Evolutionary conservation across 305 asterid genomes (phyloP).

Genomic region (Andrographis paniculata): DNA sequence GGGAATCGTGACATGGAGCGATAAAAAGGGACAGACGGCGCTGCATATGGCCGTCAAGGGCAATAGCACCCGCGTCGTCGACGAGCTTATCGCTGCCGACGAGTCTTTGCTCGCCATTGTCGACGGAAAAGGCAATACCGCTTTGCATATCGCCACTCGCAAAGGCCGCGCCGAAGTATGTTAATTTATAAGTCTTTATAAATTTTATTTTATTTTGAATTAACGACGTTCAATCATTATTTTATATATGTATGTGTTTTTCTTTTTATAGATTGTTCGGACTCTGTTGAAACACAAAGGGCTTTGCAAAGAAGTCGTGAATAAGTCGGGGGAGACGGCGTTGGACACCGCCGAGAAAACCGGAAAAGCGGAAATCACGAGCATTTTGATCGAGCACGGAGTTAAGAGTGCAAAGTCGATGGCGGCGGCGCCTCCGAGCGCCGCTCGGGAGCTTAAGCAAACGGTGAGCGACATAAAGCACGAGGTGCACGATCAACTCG

Average conservation of each 20-base stretch:
- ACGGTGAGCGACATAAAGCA: conserved; percentile 78
- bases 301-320: conserved; percentile 47
- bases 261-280: conserved; percentile 39
- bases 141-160: conserved; percentile 62
- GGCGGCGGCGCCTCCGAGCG: conserved; percentile 28
- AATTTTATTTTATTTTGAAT: too few relatives aligned
- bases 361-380: conserved; percentile 29
- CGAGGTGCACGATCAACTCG: conserved; percentile 64
- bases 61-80: conserved; percentile 35
- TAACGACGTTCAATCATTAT: neutral
- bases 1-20: conserved; percentile 46
- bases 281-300: conserved; percentile 38
- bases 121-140: conserved; percentile 58
- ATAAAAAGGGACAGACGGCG: conserved; percentile 81
- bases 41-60: conserved; percentile 88
- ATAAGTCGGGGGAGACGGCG: conserved; percentile 68
- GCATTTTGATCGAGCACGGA: conserved; percentile 41
- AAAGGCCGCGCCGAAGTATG: conserved; percentile 60
- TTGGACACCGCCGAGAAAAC: conserved; percentile 59
- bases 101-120: conserved; percentile 28
- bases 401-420: conserved; percentile 38
- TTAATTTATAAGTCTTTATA: neutral
- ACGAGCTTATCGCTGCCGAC: conserved; percentile 42
- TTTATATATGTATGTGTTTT: neutral
- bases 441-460: conserved; percentile 55